Base-by-base conservation (phyloP, 2,329 filamentous ascomycete species). In the Acarospora socialis region DNA sequence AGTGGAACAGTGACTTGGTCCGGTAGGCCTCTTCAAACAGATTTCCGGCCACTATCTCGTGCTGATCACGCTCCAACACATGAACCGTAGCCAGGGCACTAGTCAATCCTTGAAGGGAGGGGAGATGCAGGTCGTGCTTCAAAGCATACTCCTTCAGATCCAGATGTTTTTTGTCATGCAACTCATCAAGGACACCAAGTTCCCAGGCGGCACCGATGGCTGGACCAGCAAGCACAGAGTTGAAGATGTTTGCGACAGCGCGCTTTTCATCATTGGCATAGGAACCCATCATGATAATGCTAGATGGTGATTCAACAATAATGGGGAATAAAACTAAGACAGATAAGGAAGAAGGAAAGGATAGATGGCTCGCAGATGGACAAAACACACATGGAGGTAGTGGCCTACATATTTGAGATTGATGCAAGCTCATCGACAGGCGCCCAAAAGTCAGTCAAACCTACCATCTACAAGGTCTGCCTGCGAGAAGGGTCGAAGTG, bases 151-250 rank as follows among this genome's bases (percentile, higher is more conserved):
- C 16, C 6, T 21, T 4, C 14, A 21, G n/a, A 20, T 31, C 15
- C n/a, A 31, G 6, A 16, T 31, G 7, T 6, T 31, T 21, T 10
- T 21, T 16, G n/a, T 21, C 18, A n/a, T 15, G 13, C 16, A 31
- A 8, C 20, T 31, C 29, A 31, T 31, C 29, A 10, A 31, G 17
- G 13, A 31, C 4, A n/a, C 29, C 29, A 6, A 31, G n/a, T 31
- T 31, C 29, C 29, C 29, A 31, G 10, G 29, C 29, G 23, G 29
- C 29, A 5, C 29, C 29, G n/a, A 31, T 31, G 16, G 15, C 29
- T 15, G 10, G 13, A 12, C 15, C 17, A 12, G 29, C 29, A 31
- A 31, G 17, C n/a, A 10, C 13, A 14, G 29, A 31, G 29, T n/a
- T 31, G 29, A 31, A 31, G 18, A 31, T 31, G 17, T 29, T 12